phyloP scores from a whole-genome alignment of 192 early-diverging fungal species.

The Chytriomyces hyalinus region DNA sequence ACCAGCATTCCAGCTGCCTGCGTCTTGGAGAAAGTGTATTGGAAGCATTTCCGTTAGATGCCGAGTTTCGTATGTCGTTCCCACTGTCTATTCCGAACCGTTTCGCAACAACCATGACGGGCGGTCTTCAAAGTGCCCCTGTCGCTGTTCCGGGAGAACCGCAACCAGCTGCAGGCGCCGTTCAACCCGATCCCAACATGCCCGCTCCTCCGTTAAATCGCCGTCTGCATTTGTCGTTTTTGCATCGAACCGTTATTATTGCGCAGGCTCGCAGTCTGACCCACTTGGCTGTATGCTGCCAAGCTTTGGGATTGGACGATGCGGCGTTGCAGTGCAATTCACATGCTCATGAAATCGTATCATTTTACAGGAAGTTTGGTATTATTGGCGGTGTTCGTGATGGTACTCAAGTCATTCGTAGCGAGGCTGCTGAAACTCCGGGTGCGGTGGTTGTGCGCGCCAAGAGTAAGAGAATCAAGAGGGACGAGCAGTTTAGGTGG shows the following conservation, averaged over 20 bases:
- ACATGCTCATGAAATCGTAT: slow-evolving; percentile 23
- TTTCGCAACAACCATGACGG: slow-evolving; percentile 30
- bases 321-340: slow-evolving; percentile 42
- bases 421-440: not conserved
- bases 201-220: slow-evolving; percentile 1
- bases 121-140: not conserved
- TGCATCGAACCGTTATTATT: slow-evolving; percentile 55
- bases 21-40: slow-evolving; percentile 53
- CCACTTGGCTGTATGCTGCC: slow-evolving; percentile 56
- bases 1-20: slow-evolving; percentile 52
- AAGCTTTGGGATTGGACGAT: slow-evolving; percentile 49
- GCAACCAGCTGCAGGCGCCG: not conserved
- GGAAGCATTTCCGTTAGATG: slow-evolving; percentile 53
- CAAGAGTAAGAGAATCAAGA: not conserved
- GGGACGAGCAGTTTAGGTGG: not conserved
- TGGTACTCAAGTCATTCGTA: slow-evolving; percentile 33
- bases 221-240: slow-evolving; percentile 51
- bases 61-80: slow-evolving; percentile 37
- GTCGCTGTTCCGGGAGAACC: not conserved
- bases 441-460: not conserved
- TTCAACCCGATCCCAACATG: slow-evolving; percentile 1
- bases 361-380: slow-evolving; percentile 12
- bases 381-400: not conserved
- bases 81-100: slow-evolving; percentile 16
- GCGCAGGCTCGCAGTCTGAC: slow-evolving; percentile 55